A percentile compares a stretch with the other conserved stretches of the same genome.
Evolutionary conservation across 306 rosid genomes (phyloP).

Genomic region (Cyclanthera cordifolia): DNA sequence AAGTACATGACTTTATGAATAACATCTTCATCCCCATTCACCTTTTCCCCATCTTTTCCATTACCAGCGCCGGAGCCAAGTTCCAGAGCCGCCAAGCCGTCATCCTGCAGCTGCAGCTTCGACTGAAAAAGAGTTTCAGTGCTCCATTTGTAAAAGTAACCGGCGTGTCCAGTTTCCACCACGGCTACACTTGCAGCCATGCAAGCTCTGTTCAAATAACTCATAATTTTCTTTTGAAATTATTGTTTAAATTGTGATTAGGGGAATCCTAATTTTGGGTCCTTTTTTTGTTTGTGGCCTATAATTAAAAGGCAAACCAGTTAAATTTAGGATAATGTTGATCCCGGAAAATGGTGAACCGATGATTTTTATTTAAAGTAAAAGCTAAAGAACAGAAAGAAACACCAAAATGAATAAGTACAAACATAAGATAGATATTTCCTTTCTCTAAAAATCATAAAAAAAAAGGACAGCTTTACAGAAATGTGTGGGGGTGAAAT

Average conservation of each 20-base stretch:
- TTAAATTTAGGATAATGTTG: not conserved
- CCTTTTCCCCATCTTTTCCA: not conserved
- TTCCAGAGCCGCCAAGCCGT: not conserved
- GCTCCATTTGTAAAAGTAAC: not conserved
- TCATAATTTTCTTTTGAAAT: not conserved
- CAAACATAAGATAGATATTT: too few species aligned
- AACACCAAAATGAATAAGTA: too few species aligned
- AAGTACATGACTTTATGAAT: not conserved
- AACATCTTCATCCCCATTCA: not conserved
- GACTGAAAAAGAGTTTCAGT: not conserved
- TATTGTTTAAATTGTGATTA: not conserved
- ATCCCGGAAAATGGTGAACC: too few species aligned
- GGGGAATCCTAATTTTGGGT: not conserved
- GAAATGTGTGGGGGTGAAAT: too few species aligned
- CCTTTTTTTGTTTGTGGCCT: not conserved
- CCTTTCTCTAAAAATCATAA: too few species aligned
- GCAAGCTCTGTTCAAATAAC: not conserved
- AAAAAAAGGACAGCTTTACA: too few species aligned
- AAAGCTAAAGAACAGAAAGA: too few species aligned
- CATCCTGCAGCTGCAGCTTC: too few species aligned
- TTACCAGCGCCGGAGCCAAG: not conserved
- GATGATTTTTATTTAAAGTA: too few species aligned
- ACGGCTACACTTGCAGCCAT: not conserved
- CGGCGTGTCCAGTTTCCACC: not conserved
- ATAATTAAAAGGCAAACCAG: not conserved